Base-by-base conservation (phyloP, 2,329 filamentous ascomycete genomes). In the Clonostachys byssicola region DNA sequence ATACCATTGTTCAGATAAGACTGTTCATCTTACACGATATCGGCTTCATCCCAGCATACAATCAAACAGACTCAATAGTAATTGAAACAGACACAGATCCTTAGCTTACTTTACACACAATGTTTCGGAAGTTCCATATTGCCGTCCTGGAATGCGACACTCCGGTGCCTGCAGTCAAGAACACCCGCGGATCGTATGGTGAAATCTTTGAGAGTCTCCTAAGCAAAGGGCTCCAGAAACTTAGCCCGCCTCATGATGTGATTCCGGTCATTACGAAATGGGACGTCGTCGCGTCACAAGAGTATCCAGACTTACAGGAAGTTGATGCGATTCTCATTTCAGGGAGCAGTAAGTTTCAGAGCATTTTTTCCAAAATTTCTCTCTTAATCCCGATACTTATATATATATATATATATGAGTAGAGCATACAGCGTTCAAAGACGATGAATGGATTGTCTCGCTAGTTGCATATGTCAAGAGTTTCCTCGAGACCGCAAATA, bases 361-460 rank as follows among this genome's bases (percentile, higher is more conserved):
- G 14, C 14, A n/a, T 8, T 39, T 12, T 39, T 8, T n/a, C 3
- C 14, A 39, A 12, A 3, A 39, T 39, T n/a, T 39, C 2, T 10
- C 9, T 30, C 4, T 30, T 30, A 4, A 10, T 8, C 9, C 23
- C 1, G 23, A 30, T 10, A 30, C 23, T 30, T 10, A 30, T 30
- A 8, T 10, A 30, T 30, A 4, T 30, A 9, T 10, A 30, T 30
- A 8, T 10, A 30, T 30, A 4, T 30, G 23, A 39, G 14, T 18
- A 39, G 36, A 39, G 17, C 63, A 69, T 52, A 72, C 68, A 16
- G 66, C 72, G 2, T 74, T 67, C 48, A 60, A 70, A 41, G 60
- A 73, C 43, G 63, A 71, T 34, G 56, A 63, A 1, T 76, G 72
- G 73, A 74, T 76, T 44, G 41, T 70, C 16, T 60, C 61, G 14